These are phyloP conservation scores for Starmerella gropengiesseri DNA, from an alignment of 805 yeast genomes.

Conservation along the genomic window DNA sequence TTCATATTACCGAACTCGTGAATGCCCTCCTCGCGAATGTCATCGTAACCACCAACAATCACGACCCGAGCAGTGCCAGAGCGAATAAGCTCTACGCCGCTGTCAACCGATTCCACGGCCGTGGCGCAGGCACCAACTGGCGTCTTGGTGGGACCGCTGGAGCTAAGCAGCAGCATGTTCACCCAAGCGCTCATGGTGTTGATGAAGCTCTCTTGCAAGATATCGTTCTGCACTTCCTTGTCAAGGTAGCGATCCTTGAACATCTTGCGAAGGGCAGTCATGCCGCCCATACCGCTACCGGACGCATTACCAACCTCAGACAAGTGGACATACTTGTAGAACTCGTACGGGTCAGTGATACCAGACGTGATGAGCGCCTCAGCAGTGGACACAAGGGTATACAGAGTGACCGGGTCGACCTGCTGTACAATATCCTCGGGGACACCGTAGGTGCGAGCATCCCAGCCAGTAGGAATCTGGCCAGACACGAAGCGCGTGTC, in stretches of 20 bases:
- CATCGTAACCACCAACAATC: slow-evolving; percentile 98
- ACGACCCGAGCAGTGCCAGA: slow-evolving; percentile 92
- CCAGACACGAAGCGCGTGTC: slow-evolving; percentile 57
- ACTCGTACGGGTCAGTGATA: slow-evolving; percentile 96
- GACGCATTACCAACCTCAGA: slow-evolving; percentile 99
- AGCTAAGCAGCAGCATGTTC: slow-evolving; percentile 89
- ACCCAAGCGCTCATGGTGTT: slow-evolving; percentile 99
- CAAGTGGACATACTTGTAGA: slow-evolving; percentile 95
- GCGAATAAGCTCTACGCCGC: slow-evolving; percentile 86
- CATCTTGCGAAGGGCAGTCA: slow-evolving; percentile 92
- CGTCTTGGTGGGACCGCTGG: slow-evolving; percentile 98
- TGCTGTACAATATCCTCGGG: slow-evolving; percentile 84
- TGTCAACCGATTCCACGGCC: slow-evolving; percentile 92
- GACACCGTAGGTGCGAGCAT: slow-evolving; percentile 89
- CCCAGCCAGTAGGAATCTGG: slow-evolving; percentile 98
- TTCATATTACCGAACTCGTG: slow-evolving; percentile 98
- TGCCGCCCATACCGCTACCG: slow-evolving; percentile 99
- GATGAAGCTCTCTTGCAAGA: slow-evolving; percentile 94
- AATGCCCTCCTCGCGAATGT: slow-evolving; percentile 98
- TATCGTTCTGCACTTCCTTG: slow-evolving; percentile 91
- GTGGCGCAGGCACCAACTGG: slow-evolving; percentile 99
- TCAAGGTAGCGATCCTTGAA: slow-evolving; percentile 90
- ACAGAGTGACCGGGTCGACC: slow-evolving; percentile 93
- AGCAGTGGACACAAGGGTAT: slow-evolving; percentile 82
- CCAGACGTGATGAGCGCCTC: slow-evolving; percentile 93